Base-by-base conservation (phyloP, 352 stramenopile genomes). In the Phytophthora fragariaefolia region DNA sequence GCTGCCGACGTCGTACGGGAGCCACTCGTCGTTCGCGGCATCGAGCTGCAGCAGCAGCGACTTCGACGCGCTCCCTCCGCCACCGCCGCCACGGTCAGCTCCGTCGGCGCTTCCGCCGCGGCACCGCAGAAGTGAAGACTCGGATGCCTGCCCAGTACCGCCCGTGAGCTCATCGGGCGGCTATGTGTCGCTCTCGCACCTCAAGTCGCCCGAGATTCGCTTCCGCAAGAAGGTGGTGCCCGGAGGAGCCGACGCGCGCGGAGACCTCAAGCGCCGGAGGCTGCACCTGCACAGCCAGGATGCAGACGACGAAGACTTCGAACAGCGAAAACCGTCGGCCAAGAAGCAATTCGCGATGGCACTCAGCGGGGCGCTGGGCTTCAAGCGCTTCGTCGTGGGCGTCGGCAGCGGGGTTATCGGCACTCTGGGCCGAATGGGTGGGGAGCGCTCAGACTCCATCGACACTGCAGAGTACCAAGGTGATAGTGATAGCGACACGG, bases 181-280 rank as follows among this genome's bases (percentile, higher is more conserved):
- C 6, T 93, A 93, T 65, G 81, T 93, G 27, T 93, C 85, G 32
- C 71, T 93, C 20, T 93, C 85, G 53, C 76, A 84, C 50, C 69
- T 93, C 45, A 81, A 85, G 55, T 93, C 85, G 50, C 85, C 83
- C 9, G 78, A 93, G 67, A 91, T 93, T 58, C 83, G 82, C 55
- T 93, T 93, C 68, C 63, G 69, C 8, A 86, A 79, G 55, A 81
- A 87, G 32, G 46, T 73, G 54, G 42, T 71, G 6, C 69, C 69
- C 6, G 69, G 65, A 51, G 48, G 58, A 12, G 74, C 60, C n/a
- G 66, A 87, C 63, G 68, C 59, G n/a, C 79, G 77, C 20, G 79
- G 80, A 9, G 71, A 87, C 68, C 82, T 80, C 60, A 91, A 91
- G 60, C 83, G 83, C 5, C 63, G 83, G 10, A 73, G 80, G 17